These are phyloP conservation scores for Cladorrhinum samala DNA, from an alignment of 495 filamentous ascomycete genomes.

Conservation along the genomic window DNA sequence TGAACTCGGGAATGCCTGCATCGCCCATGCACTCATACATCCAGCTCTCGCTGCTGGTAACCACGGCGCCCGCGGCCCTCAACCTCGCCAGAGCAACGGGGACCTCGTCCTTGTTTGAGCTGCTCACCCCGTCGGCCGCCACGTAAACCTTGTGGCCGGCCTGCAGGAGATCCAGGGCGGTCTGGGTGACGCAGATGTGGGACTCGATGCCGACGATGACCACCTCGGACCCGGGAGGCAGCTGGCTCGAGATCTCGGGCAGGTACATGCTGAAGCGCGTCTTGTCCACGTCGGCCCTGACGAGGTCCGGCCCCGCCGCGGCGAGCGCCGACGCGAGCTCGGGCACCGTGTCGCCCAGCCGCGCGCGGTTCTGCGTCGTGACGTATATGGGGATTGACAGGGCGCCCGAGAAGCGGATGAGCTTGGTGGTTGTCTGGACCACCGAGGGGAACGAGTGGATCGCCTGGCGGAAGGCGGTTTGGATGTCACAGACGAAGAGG, in stretches of 20 bases:
- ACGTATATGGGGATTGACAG: slow-evolving; percentile 74
- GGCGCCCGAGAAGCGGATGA: slow-evolving; percentile 47
- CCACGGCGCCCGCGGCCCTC: slow-evolving; percentile 64
- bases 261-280: slow-evolving; percentile 81
- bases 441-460: slow-evolving; percentile 81
- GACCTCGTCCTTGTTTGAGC: slow-evolving; percentile 75
- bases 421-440: slow-evolving; percentile 46
- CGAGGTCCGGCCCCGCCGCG: slow-evolving; percentile 14
- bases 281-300: slow-evolving; percentile 67
- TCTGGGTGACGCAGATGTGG: slow-evolving; percentile 94
- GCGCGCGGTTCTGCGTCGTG: slow-evolving; percentile 73
- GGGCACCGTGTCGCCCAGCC: slow-evolving; percentile 69
- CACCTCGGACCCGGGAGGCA: slow-evolving; percentile 31
- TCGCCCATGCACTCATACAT: slow-evolving; percentile 92
- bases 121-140: slow-evolving; percentile 85
- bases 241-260: slow-evolving; percentile 39
- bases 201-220: slow-evolving; percentile 82
- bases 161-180: slow-evolving; percentile 69
- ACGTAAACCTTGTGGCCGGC: slow-evolving; percentile 79
- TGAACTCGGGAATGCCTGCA: slow-evolving; percentile 70
- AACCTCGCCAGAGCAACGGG: slow-evolving; percentile 70
- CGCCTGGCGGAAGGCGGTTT: slow-evolving; percentile 80
- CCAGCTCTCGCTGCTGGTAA: slow-evolving; percentile 88
- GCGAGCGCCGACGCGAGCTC: slow-evolving; percentile 50
- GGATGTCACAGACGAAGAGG: slow-evolving; percentile 85